These are phyloP conservation scores for Blastobotrys elegans DNA, from an alignment of 1,139 yeast species.

Conservation along the genomic window DNA sequence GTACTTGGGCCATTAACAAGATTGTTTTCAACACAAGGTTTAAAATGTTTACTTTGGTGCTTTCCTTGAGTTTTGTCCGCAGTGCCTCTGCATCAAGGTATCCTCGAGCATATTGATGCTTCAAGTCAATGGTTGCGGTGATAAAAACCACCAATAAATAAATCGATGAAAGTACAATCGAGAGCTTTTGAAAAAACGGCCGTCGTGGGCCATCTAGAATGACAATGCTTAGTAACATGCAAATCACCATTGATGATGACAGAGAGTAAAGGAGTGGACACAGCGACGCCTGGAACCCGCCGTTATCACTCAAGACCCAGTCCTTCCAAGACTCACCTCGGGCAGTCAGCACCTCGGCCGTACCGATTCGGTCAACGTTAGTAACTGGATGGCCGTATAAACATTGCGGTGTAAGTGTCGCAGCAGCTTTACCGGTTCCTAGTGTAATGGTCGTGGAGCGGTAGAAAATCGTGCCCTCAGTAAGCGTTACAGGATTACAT, in stretches of 20 bases:
- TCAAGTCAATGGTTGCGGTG: slow-evolving; percentile 44
- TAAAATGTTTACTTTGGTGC: slow-evolving; percentile 47
- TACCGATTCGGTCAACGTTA: slow-evolving; percentile 8
- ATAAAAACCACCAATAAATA: slow-evolving; percentile 48
- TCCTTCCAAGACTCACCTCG: slow-evolving; percentile 17
- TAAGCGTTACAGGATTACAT: slow-evolving; percentile 18
- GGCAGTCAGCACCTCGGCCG: slow-evolving; percentile 8
- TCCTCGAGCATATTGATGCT: slow-evolving; percentile 42
- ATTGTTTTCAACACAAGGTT: slow-evolving; percentile 58
- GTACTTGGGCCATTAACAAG: slow-evolving; percentile 69
- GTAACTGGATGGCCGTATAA: slow-evolving; percentile 21
- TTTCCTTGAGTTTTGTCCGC: slow-evolving; percentile 42
- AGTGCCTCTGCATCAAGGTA: slow-evolving; percentile 55
- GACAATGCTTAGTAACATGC: slow-evolving; percentile 58
- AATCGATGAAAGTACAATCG: slow-evolving; percentile 18
- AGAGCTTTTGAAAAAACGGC: slow-evolving; percentile 35
- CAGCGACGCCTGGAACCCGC: slow-evolving; percentile 13
- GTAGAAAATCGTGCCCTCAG: slow-evolving; percentile 17
- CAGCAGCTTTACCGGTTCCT: slow-evolving; percentile 8
- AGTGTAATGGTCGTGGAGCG: slow-evolving; percentile 7
- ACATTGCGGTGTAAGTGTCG: slow-evolving; percentile 19
- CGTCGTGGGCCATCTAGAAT: slow-evolving; percentile 45
- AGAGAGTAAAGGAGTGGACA: slow-evolving; percentile 52
- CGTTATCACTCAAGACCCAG: slow-evolving; percentile 17
- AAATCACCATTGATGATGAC: slow-evolving; percentile 60